Percentiles rank a stretch among this genome's conserved stretches.
phyloP scores from a whole-genome alignment of 2,329 filamentous ascomycete species.

The Sclerotinia borealis region DNA sequence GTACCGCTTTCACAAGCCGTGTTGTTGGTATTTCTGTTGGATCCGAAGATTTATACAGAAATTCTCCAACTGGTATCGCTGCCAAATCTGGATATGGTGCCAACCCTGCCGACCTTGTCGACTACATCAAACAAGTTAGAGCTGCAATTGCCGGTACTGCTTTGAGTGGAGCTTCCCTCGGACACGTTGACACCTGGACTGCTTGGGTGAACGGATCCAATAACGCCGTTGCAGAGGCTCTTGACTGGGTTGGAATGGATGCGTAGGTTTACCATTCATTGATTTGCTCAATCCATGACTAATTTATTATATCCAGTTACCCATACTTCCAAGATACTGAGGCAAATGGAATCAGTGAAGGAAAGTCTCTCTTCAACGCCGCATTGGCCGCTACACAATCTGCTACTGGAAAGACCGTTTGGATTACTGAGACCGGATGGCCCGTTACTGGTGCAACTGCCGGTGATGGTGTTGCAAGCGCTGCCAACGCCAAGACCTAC shows the following conservation, averaged over 20 bases:
- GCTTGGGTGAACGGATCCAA: constrained; percentile 70
- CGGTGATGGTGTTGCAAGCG: constrained; percentile 56
- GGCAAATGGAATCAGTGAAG: constrained; percentile 59
- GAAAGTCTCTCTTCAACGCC: constrained; percentile 60
- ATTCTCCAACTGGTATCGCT: constrained; percentile 61
- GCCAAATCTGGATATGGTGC: constrained; percentile 58
- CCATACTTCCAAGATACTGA: constrained; percentile 73
- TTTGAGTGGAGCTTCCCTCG: constrained; percentile 54
- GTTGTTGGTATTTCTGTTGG: constrained; percentile 82
- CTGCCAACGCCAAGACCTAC: constrained; percentile 68
- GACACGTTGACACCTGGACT: constrained; percentile 89
- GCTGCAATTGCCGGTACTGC: constrained; percentile 56
- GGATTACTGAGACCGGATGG: constrained; percentile 88
- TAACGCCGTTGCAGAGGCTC: constrained; percentile 58
- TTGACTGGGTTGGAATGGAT: constrained; percentile 79
- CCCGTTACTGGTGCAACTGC: constrained; percentile 63
- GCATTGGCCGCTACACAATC: constrained; percentile 55
- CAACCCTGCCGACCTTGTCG: constrained; percentile 53
- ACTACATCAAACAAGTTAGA: constrained; percentile 66
- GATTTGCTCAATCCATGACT: background rate
- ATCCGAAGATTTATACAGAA: constrained; percentile 80
- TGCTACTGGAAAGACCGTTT: constrained; percentile 64
- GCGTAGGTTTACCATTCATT: constrained; percentile 35
- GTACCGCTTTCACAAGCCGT: constrained; percentile 54
- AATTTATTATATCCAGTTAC: constrained; percentile 41